Evolutionary conservation across 2,329 filamentous ascomycete genomes (phyloP), one percentile per base, ranked within the genome.

Genomic region (Tolypocladium sp.): DNA sequence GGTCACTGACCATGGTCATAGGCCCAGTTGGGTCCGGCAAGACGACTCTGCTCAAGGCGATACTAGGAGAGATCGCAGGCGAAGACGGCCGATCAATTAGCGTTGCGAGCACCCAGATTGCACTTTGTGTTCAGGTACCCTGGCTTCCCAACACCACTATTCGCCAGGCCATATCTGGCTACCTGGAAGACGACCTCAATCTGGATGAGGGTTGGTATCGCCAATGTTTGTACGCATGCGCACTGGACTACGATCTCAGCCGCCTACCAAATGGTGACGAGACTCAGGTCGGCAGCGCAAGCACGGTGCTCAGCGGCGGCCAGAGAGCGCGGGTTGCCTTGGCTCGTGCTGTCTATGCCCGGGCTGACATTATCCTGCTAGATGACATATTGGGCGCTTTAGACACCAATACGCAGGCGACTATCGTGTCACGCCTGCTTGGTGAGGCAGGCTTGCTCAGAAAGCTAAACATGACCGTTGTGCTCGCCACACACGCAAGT

Each of bases 361-460:
- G 92, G 65, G 90, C 92, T 17, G 91, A 96, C 70, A 83, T 96
- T 56, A 95, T 96, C 68, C 78, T 97, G 20, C 79, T 97, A 9
- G 92, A 97, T 67, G 92, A 97, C 70, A 87, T 90, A 63, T 79
- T 96, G 12, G 95, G 91, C 12, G 92, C 92, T 0, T 91, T 97
- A 15, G 92, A 97, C 22, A 59, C 33, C 27, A 55, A 49, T 10
- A 67, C 66, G 0, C 61, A 63, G 8, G 51, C 46, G 17, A 60
- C 25, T 0, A 57, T 67, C 33, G 54, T 64, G 2, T 15, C 41
- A 2, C 62, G 61, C 12, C 41, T 67, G 6, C 58, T 67, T 7
- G 64, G 65, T 10, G 40, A 57, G 0, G 35, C 55, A 15, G 66
- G 66, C 2, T 22, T 65, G 3, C 57, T 65, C 38, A 64, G 37